Evolutionary conservation across 169 alveolate genomes (phyloP).

Genomic region (Plasmodium adleri): DNA sequence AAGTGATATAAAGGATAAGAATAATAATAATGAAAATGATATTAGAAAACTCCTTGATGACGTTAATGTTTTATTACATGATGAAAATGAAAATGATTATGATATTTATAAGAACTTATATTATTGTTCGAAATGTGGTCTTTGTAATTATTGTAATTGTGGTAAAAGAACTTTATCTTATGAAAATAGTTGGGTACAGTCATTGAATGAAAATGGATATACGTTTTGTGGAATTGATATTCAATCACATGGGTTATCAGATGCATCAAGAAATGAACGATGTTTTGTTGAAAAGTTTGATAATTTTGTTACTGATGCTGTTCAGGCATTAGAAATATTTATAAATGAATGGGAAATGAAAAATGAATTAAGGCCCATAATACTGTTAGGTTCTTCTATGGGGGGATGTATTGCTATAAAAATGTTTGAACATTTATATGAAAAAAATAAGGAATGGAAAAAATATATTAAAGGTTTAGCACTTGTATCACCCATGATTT

Average conservation of each 20-base stretch:
- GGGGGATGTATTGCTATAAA: slow-evolving; percentile 59
- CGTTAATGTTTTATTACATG: not conserved
- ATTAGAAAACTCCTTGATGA: not conserved
- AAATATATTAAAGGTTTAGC: slow-evolving; percentile 17
- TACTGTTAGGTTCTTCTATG: slow-evolving; percentile 55
- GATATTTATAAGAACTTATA: slow-evolving; percentile 10
- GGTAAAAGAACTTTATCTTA: slow-evolving; percentile 74
- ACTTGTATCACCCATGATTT: slow-evolving; percentile 40
- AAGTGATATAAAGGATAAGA: not conserved
- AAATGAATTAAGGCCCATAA: slow-evolving; percentile 44
- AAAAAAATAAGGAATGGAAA: slow-evolving; percentile 54
- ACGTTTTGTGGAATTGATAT: slow-evolving; percentile 80
- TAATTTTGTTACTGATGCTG: slow-evolving; percentile 74
- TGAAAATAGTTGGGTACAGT: slow-evolving; percentile 81
- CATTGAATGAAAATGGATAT: slow-evolving; percentile 77
- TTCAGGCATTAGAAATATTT: slow-evolving; percentile 81
- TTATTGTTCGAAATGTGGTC: slow-evolving; percentile 60
- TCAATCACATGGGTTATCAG: slow-evolving; percentile 84
- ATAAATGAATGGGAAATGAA: slow-evolving; percentile 49
- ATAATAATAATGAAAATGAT: no score
- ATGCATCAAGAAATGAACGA: slow-evolving; percentile 75
- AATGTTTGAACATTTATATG: slow-evolving; percentile 19
- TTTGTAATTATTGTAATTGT: slow-evolving; percentile 49
- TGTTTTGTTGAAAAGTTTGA: slow-evolving; percentile 75
- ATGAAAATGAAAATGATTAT: not conserved